Evolutionary conservation across 2,329 filamentous ascomycete genomes (phyloP), one percentile per base, ranked within the genome.

Genomic region (Fusarium pilosicola): DNA sequence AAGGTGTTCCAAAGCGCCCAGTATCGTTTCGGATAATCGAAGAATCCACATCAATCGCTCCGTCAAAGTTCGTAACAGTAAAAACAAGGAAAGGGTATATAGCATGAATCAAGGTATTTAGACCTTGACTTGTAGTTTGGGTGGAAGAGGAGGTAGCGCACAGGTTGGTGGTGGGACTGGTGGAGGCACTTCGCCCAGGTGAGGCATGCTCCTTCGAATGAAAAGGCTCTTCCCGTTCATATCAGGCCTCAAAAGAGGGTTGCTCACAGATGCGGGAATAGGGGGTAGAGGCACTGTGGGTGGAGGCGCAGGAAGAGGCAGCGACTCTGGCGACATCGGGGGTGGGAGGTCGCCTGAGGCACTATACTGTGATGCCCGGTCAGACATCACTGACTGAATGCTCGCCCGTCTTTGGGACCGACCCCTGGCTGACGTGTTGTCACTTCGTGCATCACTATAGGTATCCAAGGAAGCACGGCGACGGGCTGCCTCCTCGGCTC

Each of bases 141-240:
- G 66, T 9, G 87, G 88, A 44, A 89, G 83, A 0, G 88, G 88
- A 24, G 88, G 88, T 28, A 90, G 82, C 20, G 88, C 87, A 71
- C 85, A 85, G 17, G 82, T 88, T 30, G 88, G 88, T 10, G 88
- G 88, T 12, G 88, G 88, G 20, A 83, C 86, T 22, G 85, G 87
- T 4, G 88, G 88, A 36, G 87, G 87, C 2, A 86, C 86, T 18
- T 86, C 84, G 3, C 80, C 80, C 42, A 88, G 80, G 32, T 88
- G 86, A 11, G 87, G 85, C 84, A 88, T 84, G 79, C 87, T 89
- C 62, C 84, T 83, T 32, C 86, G 82, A 59, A 82, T 83, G 32
- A 79, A 42, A 28, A 81, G 56, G 11, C 71, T 69, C 48, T 74
- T 80, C 13, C 70, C 67, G 18, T 62, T 71, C n/a, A 54, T 59